phyloP scores from a whole-genome alignment of 2,329 filamentous ascomycete species.

The Aspergillus aculeatus region DNA sequence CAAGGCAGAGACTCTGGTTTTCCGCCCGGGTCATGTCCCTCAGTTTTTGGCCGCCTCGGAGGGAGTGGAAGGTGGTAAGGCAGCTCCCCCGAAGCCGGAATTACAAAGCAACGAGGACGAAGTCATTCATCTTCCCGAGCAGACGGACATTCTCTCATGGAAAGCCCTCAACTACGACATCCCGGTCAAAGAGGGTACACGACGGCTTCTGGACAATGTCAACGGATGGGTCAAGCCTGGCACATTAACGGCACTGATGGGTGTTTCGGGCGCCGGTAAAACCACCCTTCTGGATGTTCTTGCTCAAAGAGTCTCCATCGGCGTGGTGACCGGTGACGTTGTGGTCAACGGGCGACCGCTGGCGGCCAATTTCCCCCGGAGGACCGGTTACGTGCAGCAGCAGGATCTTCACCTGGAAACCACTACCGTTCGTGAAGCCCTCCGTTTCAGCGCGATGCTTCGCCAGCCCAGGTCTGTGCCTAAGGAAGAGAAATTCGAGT shows the following conservation, averaged over 20 bases:
- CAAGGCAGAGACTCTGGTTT: conserved; percentile 74
- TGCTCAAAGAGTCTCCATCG: conserved; percentile 80
- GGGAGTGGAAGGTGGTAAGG: not conserved
- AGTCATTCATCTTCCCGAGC: conserved; percentile 49
- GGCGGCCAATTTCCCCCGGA: conserved; percentile 49
- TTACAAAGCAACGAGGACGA: conserved; percentile 48
- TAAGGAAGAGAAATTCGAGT: conserved; percentile 72
- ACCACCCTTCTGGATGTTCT: conserved; percentile 85
- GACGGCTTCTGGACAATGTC: conserved; percentile 35
- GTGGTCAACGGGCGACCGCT: conserved; percentile 69
- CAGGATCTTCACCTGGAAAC: conserved; percentile 85
- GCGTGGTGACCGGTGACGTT: conserved; percentile 83
- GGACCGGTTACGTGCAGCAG: conserved; percentile 65
- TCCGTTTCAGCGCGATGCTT: conserved; percentile 80
- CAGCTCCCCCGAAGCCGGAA: not conserved
- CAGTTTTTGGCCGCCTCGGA: conserved; percentile 44
- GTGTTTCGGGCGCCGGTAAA: conserved; percentile 86
- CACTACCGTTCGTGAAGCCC: conserved; percentile 80
- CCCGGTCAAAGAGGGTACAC: conserved; percentile 49
- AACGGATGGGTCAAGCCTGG: conserved; percentile 94
- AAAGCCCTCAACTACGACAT: conserved; percentile 74
- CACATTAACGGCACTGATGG: conserved; percentile 85
- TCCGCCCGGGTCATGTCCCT: conserved; percentile 56
- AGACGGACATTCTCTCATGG: conserved; percentile 79
- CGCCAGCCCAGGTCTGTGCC: conserved; percentile 73